These are phyloP conservation scores for Trichoderma reesei DNA, from an alignment of 495 filamentous ascomycete species.

Conservation along the genomic window DNA sequence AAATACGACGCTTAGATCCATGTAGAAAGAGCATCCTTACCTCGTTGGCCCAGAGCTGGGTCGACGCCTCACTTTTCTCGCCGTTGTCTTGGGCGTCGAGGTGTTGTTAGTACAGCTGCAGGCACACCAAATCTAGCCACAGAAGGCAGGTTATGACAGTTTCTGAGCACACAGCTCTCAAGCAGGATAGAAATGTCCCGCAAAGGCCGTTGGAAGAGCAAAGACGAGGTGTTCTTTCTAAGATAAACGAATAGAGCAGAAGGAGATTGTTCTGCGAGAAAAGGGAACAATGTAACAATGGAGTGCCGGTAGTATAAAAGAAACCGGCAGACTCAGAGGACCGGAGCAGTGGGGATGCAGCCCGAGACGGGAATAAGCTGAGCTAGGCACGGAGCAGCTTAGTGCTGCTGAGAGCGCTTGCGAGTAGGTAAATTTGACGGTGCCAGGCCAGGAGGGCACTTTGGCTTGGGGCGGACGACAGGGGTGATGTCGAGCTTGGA, in stretches of 20 bases:
- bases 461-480: background rate
- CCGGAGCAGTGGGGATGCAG: constrained; percentile 3
- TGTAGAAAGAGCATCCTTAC: background rate
- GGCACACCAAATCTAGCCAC: background rate
- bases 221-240: background rate
- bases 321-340: constrained; percentile 8
- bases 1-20: background rate
- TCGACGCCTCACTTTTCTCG: background rate
- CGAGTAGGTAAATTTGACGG: constrained; percentile 1
- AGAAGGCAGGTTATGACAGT: background rate
- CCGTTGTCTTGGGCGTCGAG: background rate
- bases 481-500: background rate
- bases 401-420: constrained; percentile 3
- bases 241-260: background rate
- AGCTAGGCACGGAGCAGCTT: background rate
- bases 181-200: background rate
- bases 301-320: constrained; percentile 8
- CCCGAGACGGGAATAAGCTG: constrained; percentile 8
- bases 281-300: constrained; percentile 7
- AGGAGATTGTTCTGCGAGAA: background rate
- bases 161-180: background rate
- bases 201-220: background rate
- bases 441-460: background rate
- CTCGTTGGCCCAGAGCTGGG: background rate
- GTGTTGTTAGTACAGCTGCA: background rate